phyloP scores from a whole-genome alignment of 495 filamentous ascomycete species.

The Penicillium diatomitis region DNA sequence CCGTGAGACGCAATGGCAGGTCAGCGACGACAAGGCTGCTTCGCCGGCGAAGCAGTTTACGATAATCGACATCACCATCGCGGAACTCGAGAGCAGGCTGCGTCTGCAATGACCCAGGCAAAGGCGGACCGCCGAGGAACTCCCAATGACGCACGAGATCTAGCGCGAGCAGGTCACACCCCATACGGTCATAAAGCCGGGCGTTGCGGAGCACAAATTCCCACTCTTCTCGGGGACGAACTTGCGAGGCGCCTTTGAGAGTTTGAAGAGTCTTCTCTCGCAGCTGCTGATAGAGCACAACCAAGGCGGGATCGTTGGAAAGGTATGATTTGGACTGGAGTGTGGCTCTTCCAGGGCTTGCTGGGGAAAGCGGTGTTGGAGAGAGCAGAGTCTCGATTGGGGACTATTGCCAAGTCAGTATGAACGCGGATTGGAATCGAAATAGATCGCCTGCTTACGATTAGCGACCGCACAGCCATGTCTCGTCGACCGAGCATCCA shows the following conservation, averaged over 20 bases:
- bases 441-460: slow-evolving; percentile 29
- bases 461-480: slow-evolving; percentile 77
- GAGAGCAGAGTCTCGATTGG: slow-evolving; percentile 63
- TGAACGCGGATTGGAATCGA: not conserved
- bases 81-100: slow-evolving; percentile 18
- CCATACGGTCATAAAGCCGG: slow-evolving; percentile 86
- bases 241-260: slow-evolving; percentile 69
- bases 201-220: slow-evolving; percentile 85
- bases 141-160: slow-evolving; percentile 80
- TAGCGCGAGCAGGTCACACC: slow-evolving; percentile 85
- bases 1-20: slow-evolving; percentile 38
- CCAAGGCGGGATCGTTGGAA: slow-evolving; percentile 79
- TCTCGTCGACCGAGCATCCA: slow-evolving; percentile 82
- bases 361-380: slow-evolving; percentile 36
- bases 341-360: slow-evolving; percentile 33
- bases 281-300: slow-evolving; percentile 80
- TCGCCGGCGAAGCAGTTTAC: slow-evolving; percentile 59
- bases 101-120: slow-evolving; percentile 14
- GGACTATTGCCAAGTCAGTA: slow-evolving; percentile 41
- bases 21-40: slow-evolving; percentile 77
- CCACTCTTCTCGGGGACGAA: slow-evolving; percentile 76
- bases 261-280: slow-evolving; percentile 80
- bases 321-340: slow-evolving; percentile 69
- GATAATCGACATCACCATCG: slow-evolving; percentile 47
- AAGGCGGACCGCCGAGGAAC: slow-evolving; percentile 49